A percentile compares a stretch with the other conserved stretches of the same genome.
Evolutionary conservation across 129 eudicot genomes (phyloP).

Genomic region (Helianthus tuberosus): DNA sequence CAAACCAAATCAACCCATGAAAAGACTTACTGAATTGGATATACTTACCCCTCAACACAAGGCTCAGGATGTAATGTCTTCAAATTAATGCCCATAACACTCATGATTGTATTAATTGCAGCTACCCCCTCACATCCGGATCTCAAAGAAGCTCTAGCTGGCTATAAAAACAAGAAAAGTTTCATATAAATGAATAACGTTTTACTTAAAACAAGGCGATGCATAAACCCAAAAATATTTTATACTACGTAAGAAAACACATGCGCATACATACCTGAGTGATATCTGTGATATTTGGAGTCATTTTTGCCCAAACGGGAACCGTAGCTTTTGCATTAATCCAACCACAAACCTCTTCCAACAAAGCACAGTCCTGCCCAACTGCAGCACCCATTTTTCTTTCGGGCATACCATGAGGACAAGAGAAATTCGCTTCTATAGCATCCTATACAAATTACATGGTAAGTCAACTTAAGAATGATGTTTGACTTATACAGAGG

Average conservation of each 20-base stretch:
- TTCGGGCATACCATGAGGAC: slow-evolving; percentile 99
- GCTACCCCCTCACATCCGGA: slow-evolving; percentile 93
- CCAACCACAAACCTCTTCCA: slow-evolving; percentile 97
- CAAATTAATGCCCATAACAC: slow-evolving; percentile 98
- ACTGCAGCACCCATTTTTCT: slow-evolving; percentile 98
- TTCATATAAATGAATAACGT: not conserved
- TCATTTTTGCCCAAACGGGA: slow-evolving; percentile 99
- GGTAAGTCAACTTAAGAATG: slow-evolving; percentile 3
- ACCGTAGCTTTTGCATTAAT: slow-evolving; percentile 86
- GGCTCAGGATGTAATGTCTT: slow-evolving; percentile 95
- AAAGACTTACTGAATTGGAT: not conserved
- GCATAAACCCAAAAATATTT: not conserved
- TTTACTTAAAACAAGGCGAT: not conserved
- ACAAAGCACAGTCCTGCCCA: slow-evolving; percentile 90
- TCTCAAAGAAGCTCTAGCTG: slow-evolving; percentile 79
- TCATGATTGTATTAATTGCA: slow-evolving; percentile 95
- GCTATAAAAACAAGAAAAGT: slow-evolving; percentile 49
- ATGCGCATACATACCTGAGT: slow-evolving; percentile 51
- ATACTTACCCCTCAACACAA: slow-evolving; percentile 94
- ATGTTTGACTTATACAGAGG: not conserved
- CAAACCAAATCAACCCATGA: not conserved
- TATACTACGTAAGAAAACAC: not conserved
- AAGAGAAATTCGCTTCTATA: slow-evolving; percentile 85
- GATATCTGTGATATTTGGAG: slow-evolving; percentile 94
- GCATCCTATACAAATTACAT: slow-evolving; percentile 65